A percentile compares a stretch with the other conserved stretches of the same genome.
Evolutionary conservation across 1,284 basidiomycete genomes (phyloP).

Genomic region (Calocybe gambosa): DNA sequence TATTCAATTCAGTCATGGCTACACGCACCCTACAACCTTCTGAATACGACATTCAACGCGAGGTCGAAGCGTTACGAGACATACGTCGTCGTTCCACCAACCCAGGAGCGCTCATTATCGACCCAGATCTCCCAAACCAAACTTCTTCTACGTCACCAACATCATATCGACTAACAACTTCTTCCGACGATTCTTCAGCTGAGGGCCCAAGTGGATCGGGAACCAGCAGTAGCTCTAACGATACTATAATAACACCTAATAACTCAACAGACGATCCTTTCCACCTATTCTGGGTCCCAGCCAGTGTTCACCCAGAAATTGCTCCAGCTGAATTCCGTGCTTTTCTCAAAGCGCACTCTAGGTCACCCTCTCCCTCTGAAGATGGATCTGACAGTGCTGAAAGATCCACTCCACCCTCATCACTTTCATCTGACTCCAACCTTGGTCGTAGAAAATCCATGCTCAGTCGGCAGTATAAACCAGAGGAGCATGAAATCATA

Average conservation of each 20-base stretch:
- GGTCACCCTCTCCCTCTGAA: constrained; percentile 44
- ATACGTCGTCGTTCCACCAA: constrained; percentile 75
- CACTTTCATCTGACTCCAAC: constrained; percentile 32
- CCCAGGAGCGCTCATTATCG: constrained; percentile 74
- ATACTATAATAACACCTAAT: constrained; percentile 20
- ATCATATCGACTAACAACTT: constrained; percentile 42
- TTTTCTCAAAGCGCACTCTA: constrained; percentile 91
- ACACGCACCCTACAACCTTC: constrained; percentile 61
- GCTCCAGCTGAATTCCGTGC: constrained; percentile 93
- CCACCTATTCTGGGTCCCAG: constrained; percentile 97
- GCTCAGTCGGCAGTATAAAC: constrained; percentile 85
- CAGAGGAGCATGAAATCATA: constrained; percentile 66
- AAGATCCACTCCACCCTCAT: constrained; percentile 31
- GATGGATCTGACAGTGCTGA: constrained; percentile 31
- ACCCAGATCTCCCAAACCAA: constrained; percentile 79
- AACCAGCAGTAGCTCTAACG: constrained; percentile 23
- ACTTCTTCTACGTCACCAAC: constrained; percentile 50
- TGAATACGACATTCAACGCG: constrained; percentile 79
- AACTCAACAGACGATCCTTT: constrained; percentile 60
- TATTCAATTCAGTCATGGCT: constrained; percentile 23
- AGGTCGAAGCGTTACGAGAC: constrained; percentile 80
- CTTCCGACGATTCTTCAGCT: constrained; percentile 31
- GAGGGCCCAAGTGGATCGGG: constrained; percentile 19
- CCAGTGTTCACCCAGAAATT: constrained; percentile 93
- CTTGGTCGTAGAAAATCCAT: constrained; percentile 81